A percentile compares a stretch with the other conserved stretches of the same genome.
Conservation (phyloP, 805 yeast species). For the Wickerhamomyces hampshirensis region DNA sequence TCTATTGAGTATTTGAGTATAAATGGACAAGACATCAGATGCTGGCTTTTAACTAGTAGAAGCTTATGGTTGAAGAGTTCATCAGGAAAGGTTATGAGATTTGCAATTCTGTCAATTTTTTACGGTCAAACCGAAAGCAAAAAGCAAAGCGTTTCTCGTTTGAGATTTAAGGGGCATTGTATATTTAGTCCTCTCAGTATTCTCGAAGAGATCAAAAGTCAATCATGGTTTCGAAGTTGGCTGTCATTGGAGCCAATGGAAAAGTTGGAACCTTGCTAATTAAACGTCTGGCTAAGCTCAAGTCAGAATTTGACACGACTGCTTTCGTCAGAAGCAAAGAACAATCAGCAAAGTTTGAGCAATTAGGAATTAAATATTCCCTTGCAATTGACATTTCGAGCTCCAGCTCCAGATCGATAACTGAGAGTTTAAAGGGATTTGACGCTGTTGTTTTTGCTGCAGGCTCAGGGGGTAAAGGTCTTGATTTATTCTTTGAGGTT, state of each 20-base stretch:
- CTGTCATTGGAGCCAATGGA: slow-evolving; percentile 60
- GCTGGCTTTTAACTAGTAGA: too few relatives aligned
- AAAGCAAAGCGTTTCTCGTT: too few relatives aligned
- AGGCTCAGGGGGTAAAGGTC: slow-evolving; percentile 56
- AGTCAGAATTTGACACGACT: slow-evolving; percentile 32
- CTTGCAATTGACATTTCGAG: slow-evolving; percentile 36
- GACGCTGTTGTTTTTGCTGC: slow-evolving; percentile 59
- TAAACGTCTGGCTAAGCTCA: slow-evolving; percentile 27
- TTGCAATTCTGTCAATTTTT: too few relatives aligned
- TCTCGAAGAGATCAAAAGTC: too few relatives aligned
- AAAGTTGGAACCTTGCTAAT: slow-evolving; percentile 48
- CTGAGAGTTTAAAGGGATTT: slow-evolving; percentile 36
- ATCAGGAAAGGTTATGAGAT: too few relatives aligned
- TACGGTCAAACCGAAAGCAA: too few relatives aligned
- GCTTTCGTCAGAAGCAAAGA: slow-evolving; percentile 41
- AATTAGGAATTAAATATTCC: slow-evolving; percentile 33
- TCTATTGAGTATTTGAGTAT: too few relatives aligned
- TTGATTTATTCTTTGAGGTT: slow-evolving; percentile 41
- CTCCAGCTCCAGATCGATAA: slow-evolving; percentile 30
- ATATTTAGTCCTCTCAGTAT: too few relatives aligned
- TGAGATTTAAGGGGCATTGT: too few relatives aligned
- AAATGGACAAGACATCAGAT: too few relatives aligned
- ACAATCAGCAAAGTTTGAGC: slow-evolving; percentile 38
- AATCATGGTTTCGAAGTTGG: slow-evolving; percentile 31
- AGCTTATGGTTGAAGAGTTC: too few relatives aligned